Conservation (phyloP, 768 basidiomycete genomes). For the Naganishia vaughanmartiniae region DNA sequence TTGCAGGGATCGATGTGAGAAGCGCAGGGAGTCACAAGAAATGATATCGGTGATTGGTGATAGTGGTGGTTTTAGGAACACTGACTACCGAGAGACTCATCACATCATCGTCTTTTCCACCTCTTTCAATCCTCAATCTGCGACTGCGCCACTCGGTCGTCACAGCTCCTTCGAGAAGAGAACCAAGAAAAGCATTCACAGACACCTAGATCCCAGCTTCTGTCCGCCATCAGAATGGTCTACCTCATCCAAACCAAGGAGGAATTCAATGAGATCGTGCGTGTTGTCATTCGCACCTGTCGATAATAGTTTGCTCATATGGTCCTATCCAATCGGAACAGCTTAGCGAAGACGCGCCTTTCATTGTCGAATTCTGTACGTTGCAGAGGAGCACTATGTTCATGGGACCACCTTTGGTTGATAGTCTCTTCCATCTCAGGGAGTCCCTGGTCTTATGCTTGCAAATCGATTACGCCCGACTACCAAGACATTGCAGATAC, state of each 20-base stretch:
- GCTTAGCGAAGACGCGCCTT: slow-evolving; percentile 40
- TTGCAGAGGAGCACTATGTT: background rate
- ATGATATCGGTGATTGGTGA: no score
- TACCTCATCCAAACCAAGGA: slow-evolving; percentile 46
- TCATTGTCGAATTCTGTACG: slow-evolving; percentile 48
- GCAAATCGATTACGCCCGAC: slow-evolving; percentile 52
- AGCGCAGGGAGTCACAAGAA: no score
- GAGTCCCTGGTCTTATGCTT: slow-evolving; percentile 48
- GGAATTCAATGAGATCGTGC: slow-evolving; percentile 45
- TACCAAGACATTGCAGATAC: slow-evolving; percentile 48
- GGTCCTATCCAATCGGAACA: background rate
- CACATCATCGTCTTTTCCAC: no score
- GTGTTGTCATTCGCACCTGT: slow-evolving; percentile 20
- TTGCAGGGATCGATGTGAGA: no score
- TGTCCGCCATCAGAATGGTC: slow-evolving; percentile 41
- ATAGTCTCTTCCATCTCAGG: background rate
- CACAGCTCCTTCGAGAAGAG: no score
- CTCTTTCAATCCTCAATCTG: no score
- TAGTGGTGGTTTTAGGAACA: no score
- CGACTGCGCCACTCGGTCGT: no score
- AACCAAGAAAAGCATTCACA: no score
- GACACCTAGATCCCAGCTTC: no score
- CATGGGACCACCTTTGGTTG: background rate
- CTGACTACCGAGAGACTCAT: no score
- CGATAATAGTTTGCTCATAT: background rate